phyloP scores from a whole-genome alignment of 2,329 filamentous ascomycete species.

The Penicillium glabrum region DNA sequence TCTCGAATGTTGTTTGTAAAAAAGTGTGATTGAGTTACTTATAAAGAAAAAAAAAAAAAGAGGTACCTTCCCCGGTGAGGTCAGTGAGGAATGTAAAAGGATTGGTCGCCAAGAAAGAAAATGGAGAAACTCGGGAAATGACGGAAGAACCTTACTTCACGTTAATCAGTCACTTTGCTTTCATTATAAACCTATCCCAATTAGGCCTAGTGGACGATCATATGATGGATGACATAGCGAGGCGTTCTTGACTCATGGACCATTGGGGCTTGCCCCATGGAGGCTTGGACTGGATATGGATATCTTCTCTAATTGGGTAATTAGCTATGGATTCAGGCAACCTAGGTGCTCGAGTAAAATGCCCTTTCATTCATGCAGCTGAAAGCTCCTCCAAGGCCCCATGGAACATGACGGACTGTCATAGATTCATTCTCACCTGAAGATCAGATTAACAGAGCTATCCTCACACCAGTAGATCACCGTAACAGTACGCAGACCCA shows the following conservation, averaged over 20 bases:
- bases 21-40: not conserved
- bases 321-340: no score
- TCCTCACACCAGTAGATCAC: not conserved
- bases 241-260: not conserved
- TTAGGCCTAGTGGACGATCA: conserved; percentile 2
- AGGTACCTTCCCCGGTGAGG: conserved; percentile 14
- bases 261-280: not conserved
- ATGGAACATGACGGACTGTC: no score
- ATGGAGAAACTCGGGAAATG: conserved; percentile 14
- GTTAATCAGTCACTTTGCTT: not conserved
- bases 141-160: conserved; percentile 5
- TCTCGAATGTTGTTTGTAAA: not conserved
- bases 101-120: conserved; percentile 12
- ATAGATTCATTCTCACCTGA: no score
- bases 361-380: no score
- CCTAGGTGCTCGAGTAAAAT: no score
- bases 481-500: not conserved
- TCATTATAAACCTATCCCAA: not conserved
- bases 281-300: not conserved
- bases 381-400: no score
- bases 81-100: conserved; percentile 17
- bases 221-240: not conserved
- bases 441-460: not conserved
- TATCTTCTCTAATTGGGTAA: no score
- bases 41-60: not conserved